Evolutionary conservation across 306 rosid genomes (phyloP).

Genomic region (Medicago arabica): DNA sequence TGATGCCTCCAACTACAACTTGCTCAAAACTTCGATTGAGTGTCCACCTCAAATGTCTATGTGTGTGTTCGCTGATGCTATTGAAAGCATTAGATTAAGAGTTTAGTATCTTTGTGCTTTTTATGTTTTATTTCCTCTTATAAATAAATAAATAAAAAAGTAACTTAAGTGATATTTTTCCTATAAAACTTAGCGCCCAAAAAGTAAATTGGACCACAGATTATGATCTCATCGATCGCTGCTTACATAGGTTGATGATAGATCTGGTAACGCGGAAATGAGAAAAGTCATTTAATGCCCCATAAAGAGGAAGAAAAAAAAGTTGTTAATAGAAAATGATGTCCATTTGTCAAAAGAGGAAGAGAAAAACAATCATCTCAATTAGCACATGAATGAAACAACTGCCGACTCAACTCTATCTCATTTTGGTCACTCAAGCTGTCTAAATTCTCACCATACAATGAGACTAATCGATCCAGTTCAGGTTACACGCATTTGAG

Average conservation of each 20-base stretch:
- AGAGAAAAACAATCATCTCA: slow-evolving; percentile 13
- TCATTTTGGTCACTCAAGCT: slow-evolving; percentile 14
- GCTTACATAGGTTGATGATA: slow-evolving; percentile 2
- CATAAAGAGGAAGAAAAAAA: background rate
- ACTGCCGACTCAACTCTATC: slow-evolving; percentile 42
- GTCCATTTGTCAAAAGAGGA: slow-evolving; percentile 23
- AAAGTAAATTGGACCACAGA: slow-evolving; percentile 9
- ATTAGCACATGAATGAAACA: slow-evolving; percentile 28
- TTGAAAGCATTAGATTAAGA: no score
- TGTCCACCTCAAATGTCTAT: no score
- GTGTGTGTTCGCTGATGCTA: no score
- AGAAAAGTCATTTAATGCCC: slow-evolving; percentile 20
- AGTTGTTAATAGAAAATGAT: slow-evolving; percentile 41
- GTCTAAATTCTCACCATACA: slow-evolving; percentile 39
- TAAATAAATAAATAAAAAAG: background rate
- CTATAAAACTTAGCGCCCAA: background rate
- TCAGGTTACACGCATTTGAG: no score
- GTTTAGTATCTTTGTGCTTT: no score
- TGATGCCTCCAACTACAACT: no score
- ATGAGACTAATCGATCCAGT: background rate
- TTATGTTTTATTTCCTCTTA: no score
- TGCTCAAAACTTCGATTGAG: no score
- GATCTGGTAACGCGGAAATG: slow-evolving; percentile 7
- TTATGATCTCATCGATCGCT: background rate
- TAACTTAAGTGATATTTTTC: background rate